Conservation (phyloP, 306 rosid species). For the Gillenia trifoliata region DNA sequence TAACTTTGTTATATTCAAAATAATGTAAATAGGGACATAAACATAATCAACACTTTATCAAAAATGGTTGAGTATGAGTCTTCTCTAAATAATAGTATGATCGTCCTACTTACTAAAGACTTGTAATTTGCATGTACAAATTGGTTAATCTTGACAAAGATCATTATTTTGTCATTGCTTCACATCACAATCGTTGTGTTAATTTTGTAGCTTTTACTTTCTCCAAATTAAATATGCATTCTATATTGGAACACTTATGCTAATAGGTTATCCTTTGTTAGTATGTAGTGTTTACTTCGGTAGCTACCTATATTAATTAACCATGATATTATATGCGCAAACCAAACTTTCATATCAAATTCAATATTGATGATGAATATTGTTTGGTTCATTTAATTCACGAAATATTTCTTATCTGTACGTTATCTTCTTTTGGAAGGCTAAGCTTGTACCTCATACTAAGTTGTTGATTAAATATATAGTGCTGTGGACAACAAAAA, state of each 20-base stretch:
- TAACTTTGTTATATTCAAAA: too few relatives aligned
- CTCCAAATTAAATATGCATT: slow-evolving; percentile 43
- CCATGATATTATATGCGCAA: slow-evolving; percentile 37
- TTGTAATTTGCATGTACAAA: not conserved
- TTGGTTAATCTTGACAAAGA: not conserved
- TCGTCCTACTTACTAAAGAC: not conserved
- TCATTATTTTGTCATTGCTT: slow-evolving; percentile 16
- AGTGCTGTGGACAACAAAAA: too few relatives aligned
- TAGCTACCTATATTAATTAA: slow-evolving; percentile 13
- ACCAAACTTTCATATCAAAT: slow-evolving; percentile 35
- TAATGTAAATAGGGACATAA: too few relatives aligned
- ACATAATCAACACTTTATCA: too few relatives aligned
- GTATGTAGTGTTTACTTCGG: not conserved
- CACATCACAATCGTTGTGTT: slow-evolving; percentile 31
- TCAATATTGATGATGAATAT: slow-evolving; percentile 34
- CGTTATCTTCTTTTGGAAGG: slow-evolving; percentile 6
- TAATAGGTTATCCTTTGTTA: slow-evolving; percentile 3
- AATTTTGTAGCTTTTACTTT: not conserved
- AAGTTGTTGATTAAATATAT: not conserved
- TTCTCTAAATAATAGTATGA: too few relatives aligned
- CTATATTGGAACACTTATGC: slow-evolving; percentile 31
- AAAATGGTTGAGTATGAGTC: too few relatives aligned
- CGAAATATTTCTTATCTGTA: slow-evolving; percentile 28
- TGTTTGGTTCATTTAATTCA: slow-evolving; percentile 50
- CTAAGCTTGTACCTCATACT: not conserved